Base-by-base conservation (phyloP, 208 protist species). In the Leishmania turanica region DNA sequence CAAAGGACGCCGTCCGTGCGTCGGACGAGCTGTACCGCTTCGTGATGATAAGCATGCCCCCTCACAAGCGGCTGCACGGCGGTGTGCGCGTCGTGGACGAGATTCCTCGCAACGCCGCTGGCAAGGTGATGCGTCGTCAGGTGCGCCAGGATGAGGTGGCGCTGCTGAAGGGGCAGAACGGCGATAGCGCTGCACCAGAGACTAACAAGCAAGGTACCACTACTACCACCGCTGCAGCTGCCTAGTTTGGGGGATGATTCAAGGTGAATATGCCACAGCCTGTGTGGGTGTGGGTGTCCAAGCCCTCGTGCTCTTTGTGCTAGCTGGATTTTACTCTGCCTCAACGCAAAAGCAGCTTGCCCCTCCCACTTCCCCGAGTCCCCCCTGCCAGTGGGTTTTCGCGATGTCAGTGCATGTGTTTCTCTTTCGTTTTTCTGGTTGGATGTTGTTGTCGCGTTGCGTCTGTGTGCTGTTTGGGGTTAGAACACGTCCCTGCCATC, bases 101-200 rank as follows among this genome's bases (percentile, higher is more conserved):
- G n/a, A 87, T 98, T 58, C 94, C 95, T 49, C 95, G 95, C 65
- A 94, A 87, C 51, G 64, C 85, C 47, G 79, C 86, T 17, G 94
- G 94, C 68, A 98, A 98, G 80, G 49, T 98, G 54, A 83, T 98
- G 69, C 89, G 95, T 31, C 91, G 94, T 27, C 78, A 93, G 51
- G 69, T 84, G 13, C 82, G 87, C 13, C 54, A 81, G 70, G 66
- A 81, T 4, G 87, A 92, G 78, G 68, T 87, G 13, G 87, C 74
- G 21, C 84, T 87, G 77, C 40, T 92, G 81, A 87, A 90, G 81
- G 64, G 76, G 45, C 68, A 76, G 71, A 34, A 68, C 27, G 69
- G 42, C 21, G 49, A 13, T 5, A 65, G 60, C 9, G 24, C 21
- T 1, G 56, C 24, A 11, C 8, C 24, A 13, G 56, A 31, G 56